Conservation (phyloP, 352 stramenopile species). For the Pythium aristosporum region DNA sequence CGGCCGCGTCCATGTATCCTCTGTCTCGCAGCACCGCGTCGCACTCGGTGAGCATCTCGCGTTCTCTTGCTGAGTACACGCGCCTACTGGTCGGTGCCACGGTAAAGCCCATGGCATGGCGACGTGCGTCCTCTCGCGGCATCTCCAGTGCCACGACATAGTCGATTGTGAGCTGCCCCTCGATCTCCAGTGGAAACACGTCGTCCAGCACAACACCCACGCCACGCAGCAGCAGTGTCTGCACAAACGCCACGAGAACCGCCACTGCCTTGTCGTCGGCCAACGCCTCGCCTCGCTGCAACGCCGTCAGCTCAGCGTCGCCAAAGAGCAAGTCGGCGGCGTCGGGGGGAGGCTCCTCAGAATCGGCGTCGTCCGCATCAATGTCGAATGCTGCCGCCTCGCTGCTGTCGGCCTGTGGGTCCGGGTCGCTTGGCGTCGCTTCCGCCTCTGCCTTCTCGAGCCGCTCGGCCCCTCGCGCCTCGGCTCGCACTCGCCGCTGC, state of each 20-base stretch:
- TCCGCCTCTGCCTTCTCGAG: conserved; percentile 1
- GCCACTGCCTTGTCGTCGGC: conserved; percentile 27
- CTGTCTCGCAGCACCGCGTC: conserved; percentile 21
- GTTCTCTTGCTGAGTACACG: conserved; percentile 64
- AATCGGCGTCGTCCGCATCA: conserved; percentile 8
- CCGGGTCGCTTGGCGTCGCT: no score
- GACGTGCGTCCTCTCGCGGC: conserved; percentile 35
- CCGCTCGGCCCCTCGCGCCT: conserved; percentile 1
- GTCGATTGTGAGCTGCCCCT: conserved; percentile 34
- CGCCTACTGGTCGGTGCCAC: conserved; percentile 36
- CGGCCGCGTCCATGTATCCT: not conserved
- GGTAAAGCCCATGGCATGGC: conserved; percentile 31
- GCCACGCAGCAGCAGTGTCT: conserved; percentile 40
- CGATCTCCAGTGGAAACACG: conserved; percentile 48
- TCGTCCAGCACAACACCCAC: conserved; percentile 67
- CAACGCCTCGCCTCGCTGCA: conserved; percentile 41
- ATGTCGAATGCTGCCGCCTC: not conserved
- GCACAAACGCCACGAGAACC: conserved; percentile 43
- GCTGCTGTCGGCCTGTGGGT: not conserved
- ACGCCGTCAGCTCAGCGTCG: conserved; percentile 34
- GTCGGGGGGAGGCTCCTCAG: conserved; percentile 17
- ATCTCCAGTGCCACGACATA: conserved; percentile 61
- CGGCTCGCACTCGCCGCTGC: not conserved
- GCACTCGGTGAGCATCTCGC: conserved; percentile 34
- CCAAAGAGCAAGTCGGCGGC: conserved; percentile 37